A percentile compares a stretch with the other conserved stretches of the same genome.
These are phyloP conservation scores for Rhazya stricta DNA, from an alignment of 257 asterid genomes.

Conservation along the genomic window DNA sequence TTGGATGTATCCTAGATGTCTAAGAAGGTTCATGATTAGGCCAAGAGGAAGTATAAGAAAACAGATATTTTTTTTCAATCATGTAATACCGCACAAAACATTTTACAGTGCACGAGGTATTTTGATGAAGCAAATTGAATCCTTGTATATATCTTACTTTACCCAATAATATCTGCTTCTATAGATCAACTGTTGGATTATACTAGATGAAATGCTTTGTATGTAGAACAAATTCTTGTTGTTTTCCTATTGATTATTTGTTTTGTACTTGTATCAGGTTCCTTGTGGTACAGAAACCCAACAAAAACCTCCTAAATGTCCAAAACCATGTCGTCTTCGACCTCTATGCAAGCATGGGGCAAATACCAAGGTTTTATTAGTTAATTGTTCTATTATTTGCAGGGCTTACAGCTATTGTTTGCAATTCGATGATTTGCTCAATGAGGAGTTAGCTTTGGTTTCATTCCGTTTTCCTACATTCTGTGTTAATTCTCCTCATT, in stretches of 20 bases:
- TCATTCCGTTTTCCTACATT: background rate
- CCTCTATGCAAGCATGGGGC: constrained; percentile 69
- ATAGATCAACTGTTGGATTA: too few relatives aligned
- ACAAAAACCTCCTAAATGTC: constrained; percentile 90
- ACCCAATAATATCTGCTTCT: background rate
- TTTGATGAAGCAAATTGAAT: background rate
- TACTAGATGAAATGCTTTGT: background rate
- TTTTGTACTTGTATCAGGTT: constrained; percentile 53
- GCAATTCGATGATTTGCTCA: background rate
- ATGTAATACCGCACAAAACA: background rate
- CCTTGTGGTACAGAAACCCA: constrained; percentile 91
- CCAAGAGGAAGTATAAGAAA: background rate
- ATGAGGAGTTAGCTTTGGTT: background rate
- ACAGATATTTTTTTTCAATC: background rate
- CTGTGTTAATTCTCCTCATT: background rate
- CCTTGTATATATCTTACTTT: background rate
- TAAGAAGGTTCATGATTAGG: background rate
- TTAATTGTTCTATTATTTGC: constrained; percentile 1
- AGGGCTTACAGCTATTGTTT: background rate
- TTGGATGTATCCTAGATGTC: background rate
- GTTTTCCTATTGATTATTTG: constrained; percentile 8
- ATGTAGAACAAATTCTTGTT: background rate
- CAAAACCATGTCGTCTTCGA: constrained; percentile 53
- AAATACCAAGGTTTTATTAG: constrained; percentile 56
- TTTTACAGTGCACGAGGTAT: background rate